A percentile compares a stretch with the other conserved stretches of the same genome.
These are phyloP conservation scores for Geranium brycei DNA, from an alignment of 345 rosid genomes.

Conservation along the genomic window DNA sequence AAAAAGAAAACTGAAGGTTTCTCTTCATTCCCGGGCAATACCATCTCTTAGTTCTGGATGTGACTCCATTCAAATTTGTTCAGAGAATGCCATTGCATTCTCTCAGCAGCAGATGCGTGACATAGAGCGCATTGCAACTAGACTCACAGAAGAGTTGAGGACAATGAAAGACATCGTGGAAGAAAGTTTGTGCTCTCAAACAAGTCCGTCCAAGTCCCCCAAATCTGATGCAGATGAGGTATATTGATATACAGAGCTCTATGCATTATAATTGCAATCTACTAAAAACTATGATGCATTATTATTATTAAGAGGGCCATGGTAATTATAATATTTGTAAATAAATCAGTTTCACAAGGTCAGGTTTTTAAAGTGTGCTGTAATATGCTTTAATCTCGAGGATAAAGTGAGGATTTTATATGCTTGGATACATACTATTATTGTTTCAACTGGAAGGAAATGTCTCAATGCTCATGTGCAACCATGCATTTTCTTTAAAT, in stretches of 20 bases:
- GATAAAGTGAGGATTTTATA: too few relatives aligned
- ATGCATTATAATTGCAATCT: too few relatives aligned
- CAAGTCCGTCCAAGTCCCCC: slow-evolving; percentile 16
- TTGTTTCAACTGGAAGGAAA: too few relatives aligned
- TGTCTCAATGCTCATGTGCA: too few relatives aligned
- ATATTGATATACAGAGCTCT: slow-evolving; percentile 5
- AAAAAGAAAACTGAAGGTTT: slow-evolving; percentile 25
- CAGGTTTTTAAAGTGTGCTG: too few relatives aligned
- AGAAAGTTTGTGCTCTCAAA: slow-evolving; percentile 29
- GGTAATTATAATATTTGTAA: too few relatives aligned
- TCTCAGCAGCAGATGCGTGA: slow-evolving; percentile 68
- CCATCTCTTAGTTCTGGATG: slow-evolving; percentile 22
- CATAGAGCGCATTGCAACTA: slow-evolving; percentile 39
- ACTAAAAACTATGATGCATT: too few relatives aligned
- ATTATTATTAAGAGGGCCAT: too few relatives aligned
- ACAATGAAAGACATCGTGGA: slow-evolving; percentile 47
- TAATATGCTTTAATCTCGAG: too few relatives aligned
- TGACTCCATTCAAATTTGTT: slow-evolving; percentile 32
- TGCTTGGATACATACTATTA: too few relatives aligned
- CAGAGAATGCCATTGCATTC: slow-evolving; percentile 62
- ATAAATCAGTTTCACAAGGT: too few relatives aligned
- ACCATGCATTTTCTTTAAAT: too few relatives aligned
- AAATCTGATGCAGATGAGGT: slow-evolving; percentile 50
- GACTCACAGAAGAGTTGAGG: slow-evolving; percentile 51
- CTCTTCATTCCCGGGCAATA: slow-evolving; percentile 18